These are phyloP conservation scores for Aphanomyces invadans DNA, from an alignment of 352 stramenopile species.

Conservation along the genomic window DNA sequence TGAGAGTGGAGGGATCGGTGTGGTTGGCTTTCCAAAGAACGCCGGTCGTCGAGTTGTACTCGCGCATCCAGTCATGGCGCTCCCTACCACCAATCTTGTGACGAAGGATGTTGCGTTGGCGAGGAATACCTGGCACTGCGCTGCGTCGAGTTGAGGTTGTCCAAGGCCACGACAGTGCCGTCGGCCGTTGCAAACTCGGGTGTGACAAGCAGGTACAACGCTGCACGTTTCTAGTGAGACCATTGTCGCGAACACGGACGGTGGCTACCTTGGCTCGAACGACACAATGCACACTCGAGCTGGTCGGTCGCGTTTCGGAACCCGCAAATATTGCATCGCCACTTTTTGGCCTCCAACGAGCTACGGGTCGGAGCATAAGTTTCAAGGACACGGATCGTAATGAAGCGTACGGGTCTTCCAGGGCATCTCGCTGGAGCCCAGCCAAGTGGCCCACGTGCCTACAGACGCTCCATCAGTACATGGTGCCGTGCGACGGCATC, in stretches of 20 bases:
- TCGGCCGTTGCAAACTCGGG: neutral
- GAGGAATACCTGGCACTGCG: neutral
- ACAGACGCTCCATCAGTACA: neutral
- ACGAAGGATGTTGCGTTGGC: neutral
- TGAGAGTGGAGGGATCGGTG: too few relatives aligned
- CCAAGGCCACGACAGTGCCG: neutral
- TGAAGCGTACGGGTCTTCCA: slow-evolving; percentile 8
- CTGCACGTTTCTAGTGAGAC: neutral
- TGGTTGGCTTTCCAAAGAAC: neutral
- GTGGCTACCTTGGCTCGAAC: neutral
- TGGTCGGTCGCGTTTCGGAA: neutral
- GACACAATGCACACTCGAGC: neutral
- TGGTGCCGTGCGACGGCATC: neutral
- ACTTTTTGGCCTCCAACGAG: neutral
- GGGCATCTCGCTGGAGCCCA: neutral
- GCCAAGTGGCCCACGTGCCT: slow-evolving; percentile 13
- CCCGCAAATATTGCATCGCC: neutral
- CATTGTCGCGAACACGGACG: neutral
- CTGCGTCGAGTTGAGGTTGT: slow-evolving; percentile 3
- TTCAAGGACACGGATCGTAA: neutral
- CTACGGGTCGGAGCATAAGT: neutral
- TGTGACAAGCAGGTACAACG: neutral
- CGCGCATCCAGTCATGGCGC: slow-evolving; percentile 3
- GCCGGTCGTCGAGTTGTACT: neutral
- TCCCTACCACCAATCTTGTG: neutral